These are phyloP conservation scores for Trichoderma harzianum DNA, from an alignment of 2,329 filamentous ascomycete genomes.

Conservation along the genomic window DNA sequence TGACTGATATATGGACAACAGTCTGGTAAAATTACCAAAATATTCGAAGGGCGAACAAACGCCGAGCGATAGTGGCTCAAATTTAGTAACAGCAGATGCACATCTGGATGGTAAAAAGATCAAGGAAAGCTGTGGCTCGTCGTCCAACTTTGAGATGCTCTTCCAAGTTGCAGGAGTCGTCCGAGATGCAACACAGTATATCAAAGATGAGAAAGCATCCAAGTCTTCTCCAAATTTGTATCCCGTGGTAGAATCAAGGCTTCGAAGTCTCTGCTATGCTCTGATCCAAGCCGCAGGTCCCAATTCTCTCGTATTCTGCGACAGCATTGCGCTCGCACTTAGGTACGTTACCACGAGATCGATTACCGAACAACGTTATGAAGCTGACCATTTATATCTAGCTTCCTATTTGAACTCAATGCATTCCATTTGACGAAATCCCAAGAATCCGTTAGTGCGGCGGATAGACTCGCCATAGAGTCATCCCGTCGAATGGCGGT, in stretches of 20 bases:
- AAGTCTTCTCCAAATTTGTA: neutral
- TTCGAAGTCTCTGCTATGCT: neutral
- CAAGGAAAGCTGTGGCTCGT: neutral
- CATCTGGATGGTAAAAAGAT: neutral
- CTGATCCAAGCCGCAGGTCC: neutral
- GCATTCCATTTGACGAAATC: neutral
- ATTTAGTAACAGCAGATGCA: neutral
- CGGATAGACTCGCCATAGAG: neutral
- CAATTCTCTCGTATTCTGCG: neutral
- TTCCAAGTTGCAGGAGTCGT: neutral
- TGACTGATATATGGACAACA: neutral
- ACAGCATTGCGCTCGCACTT: slow-evolving; percentile 4
- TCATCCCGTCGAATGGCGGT: slow-evolving; percentile 8
- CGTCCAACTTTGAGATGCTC: slow-evolving; percentile 4
- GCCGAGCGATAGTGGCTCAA: neutral
- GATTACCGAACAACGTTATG: neutral
- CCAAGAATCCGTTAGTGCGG: neutral
- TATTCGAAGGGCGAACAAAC: neutral
- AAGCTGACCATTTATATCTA: neutral
- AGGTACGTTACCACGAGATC: neutral
- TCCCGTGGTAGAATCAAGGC: neutral
- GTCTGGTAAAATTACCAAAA: neutral
- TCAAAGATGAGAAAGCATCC: neutral
- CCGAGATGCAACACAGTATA: neutral
- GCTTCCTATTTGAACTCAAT: slow-evolving; percentile 4